Percentiles rank a stretch among this genome's conserved stretches.
Evolutionary conservation across 306 rosid genomes (phyloP).

Genomic region (Trifolium pratense): DNA sequence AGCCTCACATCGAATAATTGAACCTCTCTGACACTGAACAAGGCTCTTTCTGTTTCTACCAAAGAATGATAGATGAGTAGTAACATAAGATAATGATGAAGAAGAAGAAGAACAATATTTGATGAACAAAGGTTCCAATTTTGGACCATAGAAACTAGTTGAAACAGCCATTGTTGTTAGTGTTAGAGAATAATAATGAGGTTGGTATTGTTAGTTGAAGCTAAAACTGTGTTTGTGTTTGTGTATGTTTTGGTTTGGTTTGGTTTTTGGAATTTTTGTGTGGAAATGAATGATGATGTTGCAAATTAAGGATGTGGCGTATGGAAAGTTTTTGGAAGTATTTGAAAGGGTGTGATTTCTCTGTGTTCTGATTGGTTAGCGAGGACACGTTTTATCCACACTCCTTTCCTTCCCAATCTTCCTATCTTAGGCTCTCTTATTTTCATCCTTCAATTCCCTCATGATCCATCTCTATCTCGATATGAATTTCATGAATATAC

Average conservation of each 20-base stretch:
- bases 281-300: constrained; percentile 32
- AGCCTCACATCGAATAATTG: constrained; percentile 63
- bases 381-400: constrained; percentile 85
- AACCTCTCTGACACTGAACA: constrained; percentile 48
- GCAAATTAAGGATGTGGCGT: constrained; percentile 38
- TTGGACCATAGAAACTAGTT: constrained; percentile 57
- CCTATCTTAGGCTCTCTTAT: background rate
- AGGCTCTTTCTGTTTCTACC: constrained; percentile 45
- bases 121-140: constrained; percentile 57
- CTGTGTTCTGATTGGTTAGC: constrained; percentile 67
- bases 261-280: constrained; percentile 19
- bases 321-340: constrained; percentile 38
- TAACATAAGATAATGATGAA: constrained; percentile 40
- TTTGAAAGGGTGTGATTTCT: constrained; percentile 58
- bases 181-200: background rate
- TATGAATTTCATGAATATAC: background rate
- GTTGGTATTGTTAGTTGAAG: constrained; percentile 11
- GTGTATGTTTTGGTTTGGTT: background rate
- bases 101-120: constrained; percentile 58
- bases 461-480: background rate
- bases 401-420: constrained; percentile 51
- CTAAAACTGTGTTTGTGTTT: background rate
- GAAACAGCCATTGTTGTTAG: constrained; percentile 57
- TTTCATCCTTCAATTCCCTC: background rate
- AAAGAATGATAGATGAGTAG: constrained; percentile 44